Base-by-base conservation (phyloP, 805 yeast species). In the Zygotorulaspora sp. region DNA sequence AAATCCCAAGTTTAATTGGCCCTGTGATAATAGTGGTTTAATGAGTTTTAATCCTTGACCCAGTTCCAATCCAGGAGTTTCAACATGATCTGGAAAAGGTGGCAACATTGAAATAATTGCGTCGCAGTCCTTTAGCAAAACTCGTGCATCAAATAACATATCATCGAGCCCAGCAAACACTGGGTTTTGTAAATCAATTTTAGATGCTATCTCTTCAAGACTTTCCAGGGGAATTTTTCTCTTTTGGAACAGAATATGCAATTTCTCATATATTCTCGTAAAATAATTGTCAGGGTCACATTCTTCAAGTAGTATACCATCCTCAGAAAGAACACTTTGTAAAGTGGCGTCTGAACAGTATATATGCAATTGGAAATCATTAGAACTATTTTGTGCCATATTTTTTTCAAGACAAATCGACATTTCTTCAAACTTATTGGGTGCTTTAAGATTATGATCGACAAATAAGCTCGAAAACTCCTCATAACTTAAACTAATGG, bases 311-410 rank as follows among this genome's bases (percentile, higher is more conserved):
- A 16, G n/a, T 14, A 22, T 19, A 18, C 16, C 29, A 7, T 12
- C 21, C 5, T 15, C 14, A 9, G 32, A 33, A 13, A 43, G 15
- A 26, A 38, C 32, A 1, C 19, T 14, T 8, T 17, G 13, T 11
- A 44, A 26, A 19, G 67, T 69, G 1, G 76, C 81, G 55, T 81
- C 86, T 0, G 77, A 63, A 38, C 68, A 65, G 39, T 60, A 70
- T 1, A 67, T 45, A 35, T 76, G 75, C 21, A 79, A 42, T 37
- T 72, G 76, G n/a, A n/a, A n/a, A 15, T 69, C 47, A 16, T 60
- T 63, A 35, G 53, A 30, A 12, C 28, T 45, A n/a, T 47, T 47
- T 35, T 47, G 49, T 9, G 39, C 30, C 5, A 28, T 21, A 38
- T 27, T 28, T 12, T 13, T 14, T 20, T 14, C 16, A 21, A 16